Base-by-base conservation (phyloP, 1,284 basidiomycete species). In the Schizophyllum amplum region DNA sequence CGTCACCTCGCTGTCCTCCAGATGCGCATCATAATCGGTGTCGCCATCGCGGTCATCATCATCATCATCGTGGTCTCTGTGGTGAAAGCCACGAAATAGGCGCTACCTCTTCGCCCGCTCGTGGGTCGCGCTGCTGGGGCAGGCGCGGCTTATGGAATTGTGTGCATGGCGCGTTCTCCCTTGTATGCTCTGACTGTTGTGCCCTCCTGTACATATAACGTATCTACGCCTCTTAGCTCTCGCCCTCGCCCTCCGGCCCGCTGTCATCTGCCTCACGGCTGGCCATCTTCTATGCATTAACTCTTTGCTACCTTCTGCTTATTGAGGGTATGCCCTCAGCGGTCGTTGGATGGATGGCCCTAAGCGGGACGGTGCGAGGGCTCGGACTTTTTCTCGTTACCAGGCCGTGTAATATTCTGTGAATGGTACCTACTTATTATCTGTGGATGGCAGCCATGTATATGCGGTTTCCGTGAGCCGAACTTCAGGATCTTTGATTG, bases 61-160 rank as follows among this genome's bases (percentile, higher is more conserved):
- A 77, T 95, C 69, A 92, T 98, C 74, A 96, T 98, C 66, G 87
- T 97, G 64, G 91, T 96, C 55, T 91, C 90, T 48, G 86, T 96
- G 65, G 90, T 94, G 68, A 92, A 91, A 76, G 82, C 90, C 69
- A 84, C 83, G 64, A 71, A 81, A 61, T 72, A 83, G 33, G 33
- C 33, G 33, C 33, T 17, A 17, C 33, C 33, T 17, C 17, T 17
- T 3, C 33, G 13, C 13, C 33, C 33, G 11, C 11, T 42, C 13
- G 33, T 3, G 13, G 33, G 13, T 17, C 33, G 33, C 33, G n/a
- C 33, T 42, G 3, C 7, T 9, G 13, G 33, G 33, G 33, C 33
- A 4, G 33, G 33, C 33, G 33, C 17, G 13, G 33, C 11, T 42
- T 42, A 42, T 42, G 11, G 33, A 17, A 42, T 42, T n/a, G n/a